Evolutionary conservation across 108 stramenopile species (phyloP).

Genomic region (Cyclotella kingstonii): DNA sequence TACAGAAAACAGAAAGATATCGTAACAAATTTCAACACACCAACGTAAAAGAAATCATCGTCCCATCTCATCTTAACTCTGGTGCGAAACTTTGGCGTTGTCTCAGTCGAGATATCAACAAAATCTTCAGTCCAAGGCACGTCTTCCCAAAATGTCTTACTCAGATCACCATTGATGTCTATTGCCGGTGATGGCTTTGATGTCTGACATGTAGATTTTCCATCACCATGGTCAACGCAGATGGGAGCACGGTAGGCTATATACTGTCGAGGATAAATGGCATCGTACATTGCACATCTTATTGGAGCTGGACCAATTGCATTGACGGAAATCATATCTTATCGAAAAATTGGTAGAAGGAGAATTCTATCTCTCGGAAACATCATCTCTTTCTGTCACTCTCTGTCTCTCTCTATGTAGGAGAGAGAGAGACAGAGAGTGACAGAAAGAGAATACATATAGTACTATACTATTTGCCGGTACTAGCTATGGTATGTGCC

Average conservation of each 20-base stretch:
- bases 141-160: slow-evolving; percentile 63
- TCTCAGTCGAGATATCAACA: slow-evolving; percentile 70
- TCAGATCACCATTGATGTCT: slow-evolving; percentile 66
- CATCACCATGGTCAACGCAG: background rate
- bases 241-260: slow-evolving; percentile 35
- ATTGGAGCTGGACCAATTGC: background rate
- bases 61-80: slow-evolving; percentile 81
- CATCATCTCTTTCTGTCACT: too few relatives aligned
- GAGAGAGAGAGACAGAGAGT: too few relatives aligned
- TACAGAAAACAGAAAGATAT: background rate
- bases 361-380: too few relatives aligned
- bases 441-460: too few relatives aligned
- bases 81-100: slow-evolving; percentile 49
- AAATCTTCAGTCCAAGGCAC: slow-evolving; percentile 72
- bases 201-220: too few relatives aligned
- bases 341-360: too few relatives aligned
- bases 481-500: too few relatives aligned
- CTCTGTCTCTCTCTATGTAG: too few relatives aligned
- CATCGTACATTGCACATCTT: slow-evolving; percentile 12
- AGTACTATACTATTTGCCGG: too few relatives aligned
- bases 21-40: slow-evolving; percentile 34
- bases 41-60: slow-evolving; percentile 75
- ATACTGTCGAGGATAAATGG: slow-evolving; percentile 43
- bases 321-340: background rate
- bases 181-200: slow-evolving; percentile 6